These are phyloP conservation scores for Neocallimastix lanati DNA, from an alignment of 192 early-diverging fungal genomes.

Conservation along the genomic window DNA sequence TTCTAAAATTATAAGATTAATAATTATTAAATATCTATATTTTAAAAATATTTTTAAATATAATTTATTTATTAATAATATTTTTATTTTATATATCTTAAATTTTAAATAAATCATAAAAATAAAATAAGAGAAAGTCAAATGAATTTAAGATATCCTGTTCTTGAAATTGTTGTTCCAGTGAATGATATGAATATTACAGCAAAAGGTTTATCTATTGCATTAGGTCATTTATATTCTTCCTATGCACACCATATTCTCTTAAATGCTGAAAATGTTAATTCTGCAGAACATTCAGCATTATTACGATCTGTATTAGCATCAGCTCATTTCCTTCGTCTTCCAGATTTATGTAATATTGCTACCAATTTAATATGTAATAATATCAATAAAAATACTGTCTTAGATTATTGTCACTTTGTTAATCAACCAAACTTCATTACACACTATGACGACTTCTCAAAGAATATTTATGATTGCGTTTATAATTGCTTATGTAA, in stretches of 20 bases:
- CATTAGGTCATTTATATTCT: constrained; percentile 31
- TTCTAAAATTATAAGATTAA: no score
- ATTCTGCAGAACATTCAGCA: constrained; percentile 5
- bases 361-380: constrained; percentile 19
- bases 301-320: constrained; percentile 23
- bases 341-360: constrained; percentile 16
- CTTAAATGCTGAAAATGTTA: neutral
- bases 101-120: neutral
- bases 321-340: constrained; percentile 23
- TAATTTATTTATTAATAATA: no score
- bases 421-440: constrained; percentile 13
- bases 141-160: neutral
- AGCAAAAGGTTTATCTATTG: constrained; percentile 24
- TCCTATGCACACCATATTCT: constrained; percentile 12
- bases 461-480: constrained; percentile 21
- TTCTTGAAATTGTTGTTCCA: constrained; percentile 12
- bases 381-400: constrained; percentile 15
- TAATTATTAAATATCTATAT: no score
- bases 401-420: constrained; percentile 28
- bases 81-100: no score
- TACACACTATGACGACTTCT: constrained; percentile 1
- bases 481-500: constrained; percentile 24
- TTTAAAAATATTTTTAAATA: no score
- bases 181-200: constrained; percentile 29
- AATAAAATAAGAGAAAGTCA: neutral